phyloP scores from a whole-genome alignment of 2,329 filamentous ascomycete genomes.

The Sporothrix euskadiensis region DNA sequence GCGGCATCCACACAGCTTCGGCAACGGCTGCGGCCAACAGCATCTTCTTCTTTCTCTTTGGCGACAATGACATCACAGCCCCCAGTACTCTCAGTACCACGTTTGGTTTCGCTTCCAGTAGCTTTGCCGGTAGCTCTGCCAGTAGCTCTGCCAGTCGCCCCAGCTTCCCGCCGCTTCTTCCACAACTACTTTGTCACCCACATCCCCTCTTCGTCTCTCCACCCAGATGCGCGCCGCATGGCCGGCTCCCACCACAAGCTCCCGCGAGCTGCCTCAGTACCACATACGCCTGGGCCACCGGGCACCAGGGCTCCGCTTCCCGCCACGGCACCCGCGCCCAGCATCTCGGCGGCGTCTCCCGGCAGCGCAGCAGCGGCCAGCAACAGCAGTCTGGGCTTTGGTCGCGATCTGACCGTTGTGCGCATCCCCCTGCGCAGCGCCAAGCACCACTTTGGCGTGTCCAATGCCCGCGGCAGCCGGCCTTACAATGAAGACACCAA shows the following conservation, averaged over 20 bases:
- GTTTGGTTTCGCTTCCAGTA: neutral
- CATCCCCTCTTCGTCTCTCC: slow-evolving; percentile 86
- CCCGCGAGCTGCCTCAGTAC: slow-evolving; percentile 78
- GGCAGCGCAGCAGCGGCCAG: slow-evolving; percentile 49
- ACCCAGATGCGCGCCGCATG: slow-evolving; percentile 73
- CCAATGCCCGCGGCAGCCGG: slow-evolving; percentile 75
- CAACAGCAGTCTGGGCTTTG: slow-evolving; percentile 36
- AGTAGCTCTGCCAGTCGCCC: neutral
- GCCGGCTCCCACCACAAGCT: slow-evolving; percentile 77
- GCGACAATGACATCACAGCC: neutral
- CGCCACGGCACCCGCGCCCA: slow-evolving; percentile 45
- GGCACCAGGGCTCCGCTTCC: slow-evolving; percentile 56
- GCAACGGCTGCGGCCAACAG: neutral
- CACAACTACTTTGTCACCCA: slow-evolving; percentile 98
- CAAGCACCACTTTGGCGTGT: slow-evolving; percentile 92
- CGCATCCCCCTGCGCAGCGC: slow-evolving; percentile 90
- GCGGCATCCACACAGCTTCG: slow-evolving; percentile 12
- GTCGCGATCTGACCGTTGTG: slow-evolving; percentile 84
- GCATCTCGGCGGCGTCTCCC: slow-evolving; percentile 31
- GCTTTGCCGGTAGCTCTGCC: neutral
- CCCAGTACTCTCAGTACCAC: neutral
- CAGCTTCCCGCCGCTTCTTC: slow-evolving; percentile 51
- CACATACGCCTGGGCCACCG: slow-evolving; percentile 60
- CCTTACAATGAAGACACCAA: slow-evolving; percentile 92
- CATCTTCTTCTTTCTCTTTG: neutral